A percentile compares a stretch with the other conserved stretches of the same genome.
These are phyloP conservation scores for Leccinum imitatum DNA, from an alignment of 768 basidiomycete species.

Conservation along the genomic window DNA sequence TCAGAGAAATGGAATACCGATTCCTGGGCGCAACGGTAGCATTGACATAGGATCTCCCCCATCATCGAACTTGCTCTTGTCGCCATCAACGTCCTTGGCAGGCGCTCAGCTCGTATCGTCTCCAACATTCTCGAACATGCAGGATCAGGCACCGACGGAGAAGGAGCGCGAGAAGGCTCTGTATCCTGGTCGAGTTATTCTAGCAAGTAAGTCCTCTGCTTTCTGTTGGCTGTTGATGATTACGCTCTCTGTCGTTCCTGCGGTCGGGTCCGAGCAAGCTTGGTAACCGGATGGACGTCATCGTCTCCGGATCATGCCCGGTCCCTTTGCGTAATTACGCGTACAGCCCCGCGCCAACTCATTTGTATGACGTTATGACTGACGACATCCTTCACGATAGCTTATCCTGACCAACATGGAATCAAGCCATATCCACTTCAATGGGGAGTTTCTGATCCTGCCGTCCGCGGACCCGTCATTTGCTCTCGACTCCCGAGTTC, in stretches of 20 bases:
- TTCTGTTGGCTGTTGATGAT: not conserved
- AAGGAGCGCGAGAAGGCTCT: constrained; percentile 71
- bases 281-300: constrained; percentile 2
- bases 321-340: constrained; percentile 7
- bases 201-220: constrained; percentile 65
- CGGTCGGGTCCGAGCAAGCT: not conserved
- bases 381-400: constrained; percentile 27
- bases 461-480: constrained; percentile 79
- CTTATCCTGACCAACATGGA: constrained; percentile 93
- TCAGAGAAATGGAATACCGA: constrained; percentile 25
- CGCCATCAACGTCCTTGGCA: constrained; percentile 28
- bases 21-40: constrained; percentile 22
- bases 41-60: constrained; percentile 23
- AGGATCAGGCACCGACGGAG: constrained; percentile 37
- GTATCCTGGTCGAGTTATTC: constrained; percentile 79
- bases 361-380: constrained; percentile 8
- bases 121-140: constrained; percentile 20
- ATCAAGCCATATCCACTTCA: constrained; percentile 74
- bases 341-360: constrained; percentile 4
- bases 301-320: constrained; percentile 14
- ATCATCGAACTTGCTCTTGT: constrained; percentile 26
- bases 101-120: constrained; percentile 31
- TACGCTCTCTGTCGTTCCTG: constrained; percentile 3
- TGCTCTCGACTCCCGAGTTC: constrained; percentile 81
- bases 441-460: constrained; percentile 75